These are phyloP conservation scores for Marchantia paleacea DNA, from an alignment of 225 moss, liverwort and hornwort genomes.

Conservation along the genomic window DNA sequence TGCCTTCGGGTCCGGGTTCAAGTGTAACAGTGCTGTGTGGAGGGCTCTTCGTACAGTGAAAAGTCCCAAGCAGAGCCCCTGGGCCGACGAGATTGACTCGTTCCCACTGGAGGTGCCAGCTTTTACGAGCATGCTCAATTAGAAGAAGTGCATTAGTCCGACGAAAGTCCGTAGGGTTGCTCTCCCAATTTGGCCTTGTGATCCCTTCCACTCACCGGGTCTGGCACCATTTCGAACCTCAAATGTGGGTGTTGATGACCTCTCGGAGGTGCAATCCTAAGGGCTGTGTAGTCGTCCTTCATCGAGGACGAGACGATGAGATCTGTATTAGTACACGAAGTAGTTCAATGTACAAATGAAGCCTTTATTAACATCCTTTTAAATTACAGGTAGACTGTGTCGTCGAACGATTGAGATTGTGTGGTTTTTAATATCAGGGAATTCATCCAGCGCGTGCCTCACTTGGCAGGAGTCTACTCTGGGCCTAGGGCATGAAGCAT, in stretches of 20 bases:
- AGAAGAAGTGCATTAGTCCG: not conserved
- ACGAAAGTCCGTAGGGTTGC: not conserved
- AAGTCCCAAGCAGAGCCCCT: constrained; percentile 41
- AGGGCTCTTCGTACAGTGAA: constrained; percentile 54
- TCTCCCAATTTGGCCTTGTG: not conserved
- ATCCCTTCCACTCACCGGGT: not conserved
- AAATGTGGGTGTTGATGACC: not conserved
- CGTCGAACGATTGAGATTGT: not conserved
- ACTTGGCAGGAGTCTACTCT: no score
- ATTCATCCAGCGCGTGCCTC: no score
- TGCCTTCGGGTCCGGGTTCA: constrained; percentile 79
- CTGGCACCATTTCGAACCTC: not conserved
- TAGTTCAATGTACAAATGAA: not conserved
- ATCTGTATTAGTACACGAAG: not conserved
- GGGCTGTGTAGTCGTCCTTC: not conserved
- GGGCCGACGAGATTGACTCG: constrained; percentile 61
- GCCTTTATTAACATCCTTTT: not conserved
- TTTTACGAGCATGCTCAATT: not conserved
- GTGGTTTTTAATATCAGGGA: no score
- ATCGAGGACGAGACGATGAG: not conserved
- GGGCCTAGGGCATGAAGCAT: no score
- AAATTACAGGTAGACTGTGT: not conserved
- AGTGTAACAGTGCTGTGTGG: constrained; percentile 87
- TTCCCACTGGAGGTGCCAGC: constrained; percentile 44
- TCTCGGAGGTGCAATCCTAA: not conserved